These are phyloP conservation scores for Kwoniella shivajii DNA, from an alignment of 1,284 basidiomycete species.

Conservation along the genomic window DNA sequence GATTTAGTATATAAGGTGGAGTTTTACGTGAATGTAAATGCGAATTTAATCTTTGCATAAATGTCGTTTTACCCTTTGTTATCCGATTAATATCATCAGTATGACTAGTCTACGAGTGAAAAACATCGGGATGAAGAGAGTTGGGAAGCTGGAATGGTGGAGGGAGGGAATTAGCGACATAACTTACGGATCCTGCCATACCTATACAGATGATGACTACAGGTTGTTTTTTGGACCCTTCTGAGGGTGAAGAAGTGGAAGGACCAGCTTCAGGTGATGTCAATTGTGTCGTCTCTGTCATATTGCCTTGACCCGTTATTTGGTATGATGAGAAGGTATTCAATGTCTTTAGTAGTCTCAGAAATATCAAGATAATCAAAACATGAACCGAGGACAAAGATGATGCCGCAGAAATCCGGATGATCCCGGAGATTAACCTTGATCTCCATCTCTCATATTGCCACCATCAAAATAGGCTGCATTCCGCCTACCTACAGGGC, in stretches of 20 bases:
- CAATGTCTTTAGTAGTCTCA: no score
- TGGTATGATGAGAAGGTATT: no score
- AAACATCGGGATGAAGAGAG: background rate
- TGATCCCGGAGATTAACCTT: no score
- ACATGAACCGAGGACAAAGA: background rate
- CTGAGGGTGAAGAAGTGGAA: slow-evolving; percentile 2
- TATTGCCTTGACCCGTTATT: background rate
- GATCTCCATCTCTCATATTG: no score
- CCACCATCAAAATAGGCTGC: no score
- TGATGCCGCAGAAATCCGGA: no score
- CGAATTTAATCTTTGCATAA: slow-evolving; percentile 90
- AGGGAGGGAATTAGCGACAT: no score
- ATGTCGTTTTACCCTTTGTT: slow-evolving; percentile 86
- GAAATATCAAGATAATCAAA: background rate
- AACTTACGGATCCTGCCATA: slow-evolving; percentile 54
- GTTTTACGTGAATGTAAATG: slow-evolving; percentile 66
- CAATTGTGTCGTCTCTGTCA: background rate
- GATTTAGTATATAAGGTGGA: slow-evolving; percentile 94
- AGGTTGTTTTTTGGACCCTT: slow-evolving; percentile 60
- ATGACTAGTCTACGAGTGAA: background rate
- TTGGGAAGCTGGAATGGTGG: no score
- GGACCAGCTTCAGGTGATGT: slow-evolving; percentile 12
- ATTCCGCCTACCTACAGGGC: no score
- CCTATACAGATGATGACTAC: slow-evolving; percentile 78
- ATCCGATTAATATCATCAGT: background rate